Percentiles rank a stretch among this genome's conserved stretches.
These are phyloP conservation scores for Linnemannia zychae DNA, from an alignment of 192 early-diverging fungal species.

Conservation along the genomic window DNA sequence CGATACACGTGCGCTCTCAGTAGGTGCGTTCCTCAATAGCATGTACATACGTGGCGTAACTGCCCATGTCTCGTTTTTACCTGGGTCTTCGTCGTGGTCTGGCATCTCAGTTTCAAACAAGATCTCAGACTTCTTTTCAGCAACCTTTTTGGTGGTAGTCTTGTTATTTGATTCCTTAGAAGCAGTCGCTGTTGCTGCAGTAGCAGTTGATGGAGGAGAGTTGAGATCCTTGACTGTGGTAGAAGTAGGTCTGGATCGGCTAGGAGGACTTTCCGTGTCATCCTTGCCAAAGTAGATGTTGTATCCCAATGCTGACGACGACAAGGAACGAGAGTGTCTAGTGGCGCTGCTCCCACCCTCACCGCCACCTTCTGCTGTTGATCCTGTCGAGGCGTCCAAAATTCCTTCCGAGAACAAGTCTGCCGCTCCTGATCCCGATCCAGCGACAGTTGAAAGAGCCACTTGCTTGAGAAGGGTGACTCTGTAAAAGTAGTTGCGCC, in stretches of 20 bases:
- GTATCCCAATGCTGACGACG: slow-evolving; percentile 35
- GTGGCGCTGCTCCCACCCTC: slow-evolving; percentile 9
- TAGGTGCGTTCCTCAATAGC: not conserved
- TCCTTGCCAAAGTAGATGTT: slow-evolving; percentile 55
- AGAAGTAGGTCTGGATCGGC: slow-evolving; percentile 24
- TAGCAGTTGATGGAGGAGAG: not conserved
- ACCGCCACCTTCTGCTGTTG: slow-evolving; percentile 1
- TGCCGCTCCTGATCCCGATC: slow-evolving; percentile 14
- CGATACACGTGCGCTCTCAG: not conserved
- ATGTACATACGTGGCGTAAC: not conserved
- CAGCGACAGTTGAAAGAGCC: slow-evolving; percentile 44
- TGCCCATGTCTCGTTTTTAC: slow-evolving; percentile 15
- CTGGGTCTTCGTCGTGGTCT: slow-evolving; percentile 55
- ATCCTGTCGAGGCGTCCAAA: not conserved
- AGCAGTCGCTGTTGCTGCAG: not conserved
- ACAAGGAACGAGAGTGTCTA: slow-evolving; percentile 10
- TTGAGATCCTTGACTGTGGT: not conserved
- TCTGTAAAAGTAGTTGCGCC: slow-evolving; percentile 80
- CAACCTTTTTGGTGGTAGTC: not conserved
- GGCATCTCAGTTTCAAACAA: slow-evolving; percentile 57
- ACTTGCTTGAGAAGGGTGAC: slow-evolving; percentile 69
- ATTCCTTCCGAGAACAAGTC: slow-evolving; percentile 14
- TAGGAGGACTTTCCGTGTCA: slow-evolving; percentile 36
- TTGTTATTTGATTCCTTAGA: slow-evolving; percentile 6
- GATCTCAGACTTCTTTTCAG: slow-evolving; percentile 38